Evolutionary conservation across 2,329 filamentous ascomycete genomes (phyloP).

Genomic region (Curvularia lunata): DNA sequence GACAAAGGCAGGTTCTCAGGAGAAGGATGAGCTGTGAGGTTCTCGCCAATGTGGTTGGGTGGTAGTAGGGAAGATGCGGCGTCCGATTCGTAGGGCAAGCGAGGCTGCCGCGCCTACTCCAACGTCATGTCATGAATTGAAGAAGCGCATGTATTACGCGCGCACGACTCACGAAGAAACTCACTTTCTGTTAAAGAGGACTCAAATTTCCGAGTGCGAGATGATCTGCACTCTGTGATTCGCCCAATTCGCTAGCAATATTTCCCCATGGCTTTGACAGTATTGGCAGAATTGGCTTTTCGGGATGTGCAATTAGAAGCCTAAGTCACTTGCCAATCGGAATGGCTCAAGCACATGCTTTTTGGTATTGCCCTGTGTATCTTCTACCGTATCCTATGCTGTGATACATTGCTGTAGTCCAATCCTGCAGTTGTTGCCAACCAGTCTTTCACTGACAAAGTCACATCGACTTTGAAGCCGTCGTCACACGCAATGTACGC

Average conservation of each 20-base stretch:
- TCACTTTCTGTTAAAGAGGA: not conserved
- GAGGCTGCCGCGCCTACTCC: not conserved
- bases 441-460: not conserved
- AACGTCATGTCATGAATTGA: not conserved
- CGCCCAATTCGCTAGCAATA: too few relatives aligned
- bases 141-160: not conserved
- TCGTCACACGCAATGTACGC: not conserved
- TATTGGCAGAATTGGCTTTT: too few relatives aligned
- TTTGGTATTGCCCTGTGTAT: not conserved
- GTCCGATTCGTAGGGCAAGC: not conserved
- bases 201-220: not conserved
- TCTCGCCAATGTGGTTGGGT: too few relatives aligned
- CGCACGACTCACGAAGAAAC: not conserved
- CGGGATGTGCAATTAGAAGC: not conserved
- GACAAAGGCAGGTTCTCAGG: conserved; percentile 19
- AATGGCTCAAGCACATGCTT: not conserved
- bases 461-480: not conserved
- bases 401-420: not conserved
- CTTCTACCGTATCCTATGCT: not conserved
- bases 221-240: not conserved
- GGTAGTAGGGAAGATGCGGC: not conserved
- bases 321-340: not conserved
- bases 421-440: not conserved
- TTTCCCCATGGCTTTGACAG: not conserved
- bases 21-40: conserved; percentile 39